Percentiles rank a stretch among this genome's conserved stretches.
These are phyloP conservation scores for Earliella scabrosa DNA, from an alignment of 1,284 basidiomycete genomes.

Conservation along the genomic window DNA sequence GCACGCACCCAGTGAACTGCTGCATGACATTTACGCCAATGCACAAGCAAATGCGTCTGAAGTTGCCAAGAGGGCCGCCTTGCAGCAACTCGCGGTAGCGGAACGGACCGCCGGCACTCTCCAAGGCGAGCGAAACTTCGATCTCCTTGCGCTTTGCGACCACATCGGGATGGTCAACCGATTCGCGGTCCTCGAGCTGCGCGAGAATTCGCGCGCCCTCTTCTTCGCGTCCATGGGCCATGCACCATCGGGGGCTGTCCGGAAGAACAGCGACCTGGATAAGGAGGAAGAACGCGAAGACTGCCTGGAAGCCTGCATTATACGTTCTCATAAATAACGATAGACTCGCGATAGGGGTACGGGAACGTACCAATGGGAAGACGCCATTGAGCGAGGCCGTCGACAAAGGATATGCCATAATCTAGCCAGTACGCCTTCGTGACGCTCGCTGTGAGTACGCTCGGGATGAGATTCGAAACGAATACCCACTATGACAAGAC, in stretches of 20 bases:
- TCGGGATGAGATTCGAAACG: not conserved
- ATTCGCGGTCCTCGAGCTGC: slow-evolving; percentile 42
- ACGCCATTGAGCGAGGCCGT: slow-evolving; percentile 44
- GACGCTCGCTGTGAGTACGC: not conserved
- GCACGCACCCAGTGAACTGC: slow-evolving; percentile 44
- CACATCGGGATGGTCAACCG: slow-evolving; percentile 39
- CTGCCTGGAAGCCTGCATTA: slow-evolving; percentile 41
- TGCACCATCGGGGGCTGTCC: slow-evolving; percentile 49
- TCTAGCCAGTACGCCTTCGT: slow-evolving; percentile 49
- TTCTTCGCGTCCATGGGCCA: slow-evolving; percentile 42
- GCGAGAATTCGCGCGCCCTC: slow-evolving; percentile 45
- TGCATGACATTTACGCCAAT: slow-evolving; percentile 48
- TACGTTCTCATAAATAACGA: not conserved
- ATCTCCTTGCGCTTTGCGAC: slow-evolving; percentile 42
- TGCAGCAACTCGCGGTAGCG: slow-evolving; percentile 40
- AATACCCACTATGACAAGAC: slow-evolving; percentile 20
- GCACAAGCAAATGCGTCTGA: slow-evolving; percentile 43
- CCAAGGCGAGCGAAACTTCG: slow-evolving; percentile 41
- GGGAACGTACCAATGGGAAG: slow-evolving; percentile 39
- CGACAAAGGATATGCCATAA: slow-evolving; percentile 46
- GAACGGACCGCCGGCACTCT: slow-evolving; percentile 43
- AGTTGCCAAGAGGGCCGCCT: slow-evolving; percentile 47
- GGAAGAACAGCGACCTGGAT: slow-evolving; percentile 43
- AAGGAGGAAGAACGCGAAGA: slow-evolving; percentile 45
- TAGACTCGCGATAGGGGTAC: not conserved